Percentiles rank a stretch among this genome's conserved stretches.
Evolutionary conservation across 495 filamentous ascomycete species (phyloP).

Genomic region (Penicillium antarcticum): DNA sequence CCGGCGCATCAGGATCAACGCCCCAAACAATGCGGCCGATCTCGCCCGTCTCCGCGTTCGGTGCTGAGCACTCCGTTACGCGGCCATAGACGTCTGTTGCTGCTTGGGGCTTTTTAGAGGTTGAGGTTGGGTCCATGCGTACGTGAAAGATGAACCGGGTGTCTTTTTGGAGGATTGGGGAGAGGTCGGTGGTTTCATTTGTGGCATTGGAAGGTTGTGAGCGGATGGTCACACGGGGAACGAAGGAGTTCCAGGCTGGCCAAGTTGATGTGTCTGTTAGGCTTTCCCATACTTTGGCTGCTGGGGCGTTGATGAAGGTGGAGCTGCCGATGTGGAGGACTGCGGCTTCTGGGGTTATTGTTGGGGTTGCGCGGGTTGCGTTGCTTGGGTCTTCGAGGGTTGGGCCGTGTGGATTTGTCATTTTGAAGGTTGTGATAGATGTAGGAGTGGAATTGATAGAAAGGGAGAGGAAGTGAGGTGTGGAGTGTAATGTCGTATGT

Average conservation of each 20-base stretch:
- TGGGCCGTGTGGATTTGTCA: conserved; percentile 15
- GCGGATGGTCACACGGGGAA: conserved; percentile 39
- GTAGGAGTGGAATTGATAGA: neutral
- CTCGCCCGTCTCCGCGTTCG: conserved; percentile 14
- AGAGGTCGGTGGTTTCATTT: neutral
- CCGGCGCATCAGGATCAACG: conserved; percentile 23
- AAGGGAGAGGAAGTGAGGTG: neutral
- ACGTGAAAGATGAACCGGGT: conserved; percentile 42
- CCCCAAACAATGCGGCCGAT: conserved; percentile 38
- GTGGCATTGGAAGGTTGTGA: conserved; percentile 24
- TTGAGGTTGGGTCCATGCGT: conserved; percentile 35
- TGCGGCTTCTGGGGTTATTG: conserved; percentile 27
- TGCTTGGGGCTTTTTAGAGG: conserved; percentile 25
- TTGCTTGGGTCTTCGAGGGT: conserved; percentile 18
- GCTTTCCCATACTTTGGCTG: conserved; percentile 30
- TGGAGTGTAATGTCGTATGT: no score
- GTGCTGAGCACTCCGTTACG: conserved; percentile 30
- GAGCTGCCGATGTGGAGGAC: conserved; percentile 33
- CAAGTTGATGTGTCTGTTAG: conserved; percentile 42
- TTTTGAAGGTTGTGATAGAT: conserved; percentile 3
- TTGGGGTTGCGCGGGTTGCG: conserved; percentile 30
- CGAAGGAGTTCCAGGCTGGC: conserved; percentile 43
- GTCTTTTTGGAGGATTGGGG: conserved; percentile 29
- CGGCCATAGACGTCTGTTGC: conserved; percentile 20
- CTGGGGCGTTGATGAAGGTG: conserved; percentile 30